Evolutionary conservation across 768 basidiomycete species (phyloP), one percentile per base, ranked within the genome.

Genomic region (Leccinum boreale): DNA sequence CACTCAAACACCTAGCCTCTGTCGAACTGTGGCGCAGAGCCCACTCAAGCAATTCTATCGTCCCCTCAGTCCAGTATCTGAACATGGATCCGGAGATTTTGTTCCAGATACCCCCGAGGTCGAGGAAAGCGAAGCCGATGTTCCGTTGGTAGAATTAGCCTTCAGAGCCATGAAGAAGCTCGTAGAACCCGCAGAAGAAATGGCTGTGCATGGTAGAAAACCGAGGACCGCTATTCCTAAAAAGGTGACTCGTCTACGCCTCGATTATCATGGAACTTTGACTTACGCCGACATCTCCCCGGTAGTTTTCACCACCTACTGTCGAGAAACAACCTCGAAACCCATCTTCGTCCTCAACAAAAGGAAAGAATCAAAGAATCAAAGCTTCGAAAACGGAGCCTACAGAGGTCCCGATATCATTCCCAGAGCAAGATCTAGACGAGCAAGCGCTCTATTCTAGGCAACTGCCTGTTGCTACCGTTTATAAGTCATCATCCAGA

Each of bases 381-480:
- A 65, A 55, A 31, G 28, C 50, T 24, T 55, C 58, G 5, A 69
- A 65, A 51, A 44, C 19, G 31, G 77, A 79, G 56, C 65, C 56
- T 48, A 66, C 64, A 9, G 72, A 78, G 53, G 69, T 86, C 12
- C 85, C 85, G 6, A 86, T 85, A 0, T 89, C 86, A 17, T 72
- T 82, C 46, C 84, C 85, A 3, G 79, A 81, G 39, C 81, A 86
- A 65, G 82, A 84, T 45, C 64, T 67, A 33, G 64, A 62, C 15
- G 46, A 31, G 17, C 58, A 65, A n/a, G 26, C 57, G 6, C 49
- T 39, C 11, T 55, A 62, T 46, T 53, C 53, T 33, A 56, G 15
- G 31, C 59, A 58, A 36, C 53, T 52, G 36, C 65, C 58, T 48
- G 42, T 33, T 21, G 26, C 52, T 48, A 28, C 49, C 23, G 51